Evolutionary conservation across 352 stramenopile genomes (phyloP).

Genomic region (Phytophthora hybrid): DNA sequence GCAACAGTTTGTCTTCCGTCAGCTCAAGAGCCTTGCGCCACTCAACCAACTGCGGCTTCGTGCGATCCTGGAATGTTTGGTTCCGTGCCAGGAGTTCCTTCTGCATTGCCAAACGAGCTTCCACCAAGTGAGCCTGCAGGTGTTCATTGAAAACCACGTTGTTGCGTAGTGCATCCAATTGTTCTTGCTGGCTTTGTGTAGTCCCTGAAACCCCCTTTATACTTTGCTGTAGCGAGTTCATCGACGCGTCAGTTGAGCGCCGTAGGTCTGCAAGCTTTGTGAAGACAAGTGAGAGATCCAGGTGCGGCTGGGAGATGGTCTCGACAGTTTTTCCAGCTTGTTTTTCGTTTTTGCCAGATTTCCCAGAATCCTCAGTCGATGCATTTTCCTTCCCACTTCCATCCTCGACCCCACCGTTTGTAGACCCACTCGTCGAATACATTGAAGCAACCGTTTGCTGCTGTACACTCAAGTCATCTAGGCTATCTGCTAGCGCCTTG

Average conservation of each 20-base stretch:
- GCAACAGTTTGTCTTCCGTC: slow-evolving; percentile 70
- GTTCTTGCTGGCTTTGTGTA: slow-evolving; percentile 56
- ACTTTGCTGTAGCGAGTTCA: slow-evolving; percentile 62
- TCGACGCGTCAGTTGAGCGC: slow-evolving; percentile 62
- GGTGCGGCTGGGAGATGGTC: slow-evolving; percentile 33
- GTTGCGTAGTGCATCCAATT: slow-evolving; percentile 66
- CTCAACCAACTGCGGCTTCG: slow-evolving; percentile 70
- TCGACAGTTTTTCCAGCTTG: slow-evolving; percentile 13
- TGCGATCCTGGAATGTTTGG: slow-evolving; percentile 71
- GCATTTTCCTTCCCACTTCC: slow-evolving; percentile 17
- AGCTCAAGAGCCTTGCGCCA: slow-evolving; percentile 71
- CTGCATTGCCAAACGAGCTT: slow-evolving; percentile 62
- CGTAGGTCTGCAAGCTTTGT: slow-evolving; percentile 80
- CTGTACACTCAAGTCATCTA: slow-evolving; percentile 68
- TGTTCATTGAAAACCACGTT: slow-evolving; percentile 61
- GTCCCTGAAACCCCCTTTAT: slow-evolving; percentile 51
- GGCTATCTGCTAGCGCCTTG: slow-evolving; percentile 50
- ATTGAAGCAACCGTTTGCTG: slow-evolving; percentile 51
- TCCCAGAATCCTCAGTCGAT: slow-evolving; percentile 13
- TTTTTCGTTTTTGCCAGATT: slow-evolving; percentile 23
- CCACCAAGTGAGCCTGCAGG: slow-evolving; percentile 65
- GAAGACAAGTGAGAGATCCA: slow-evolving; percentile 85
- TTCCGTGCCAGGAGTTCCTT: slow-evolving; percentile 79
- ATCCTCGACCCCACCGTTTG: slow-evolving; percentile 2
- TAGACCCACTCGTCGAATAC: slow-evolving; percentile 24